phyloP scores from a whole-genome alignment of 805 yeast species.

The Cyberlindnera veronae region DNA sequence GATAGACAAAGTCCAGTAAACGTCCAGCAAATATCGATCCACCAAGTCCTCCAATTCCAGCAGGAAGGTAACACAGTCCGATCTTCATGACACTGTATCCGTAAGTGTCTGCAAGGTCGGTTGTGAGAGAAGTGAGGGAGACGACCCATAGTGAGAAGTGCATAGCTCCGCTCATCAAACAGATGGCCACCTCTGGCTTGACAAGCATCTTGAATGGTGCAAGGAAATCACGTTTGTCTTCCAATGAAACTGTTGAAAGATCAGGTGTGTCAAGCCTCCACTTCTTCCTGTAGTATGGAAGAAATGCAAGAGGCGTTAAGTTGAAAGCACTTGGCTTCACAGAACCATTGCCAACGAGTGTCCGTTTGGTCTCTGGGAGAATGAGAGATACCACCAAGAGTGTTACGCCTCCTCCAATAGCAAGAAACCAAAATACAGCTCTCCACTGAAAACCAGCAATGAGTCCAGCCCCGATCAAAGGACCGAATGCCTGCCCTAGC shows the following conservation, averaged over 20 bases:
- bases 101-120: constrained; percentile 48
- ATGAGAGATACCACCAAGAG: constrained; percentile 31
- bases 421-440: constrained; percentile 69
- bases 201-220: constrained; percentile 43
- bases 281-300: constrained; percentile 11
- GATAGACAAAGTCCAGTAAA: constrained; percentile 44
- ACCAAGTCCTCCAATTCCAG: constrained; percentile 61
- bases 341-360: constrained; percentile 74
- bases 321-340: constrained; percentile 45
- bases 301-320: constrained; percentile 41
- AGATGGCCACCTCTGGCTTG: constrained; percentile 42
- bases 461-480: constrained; percentile 52
- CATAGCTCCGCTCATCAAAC: constrained; percentile 55
- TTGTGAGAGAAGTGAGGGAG: constrained; percentile 61
- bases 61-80: constrained; percentile 74
- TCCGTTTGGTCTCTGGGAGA: constrained; percentile 77
- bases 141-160: constrained; percentile 70
- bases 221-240: constrained; percentile 25
- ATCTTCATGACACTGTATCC: constrained; percentile 50
- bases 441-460: constrained; percentile 61
- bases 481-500: constrained; percentile 76
- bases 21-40: constrained; percentile 62
- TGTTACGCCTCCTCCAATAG: constrained; percentile 56
- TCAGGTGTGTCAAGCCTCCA: constrained; percentile 32
- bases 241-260: constrained; percentile 27